A percentile compares a stretch with the other conserved stretches of the same genome.
Evolutionary conservation across 1,284 basidiomycete species (phyloP).

Genomic region (Cutaneotrichosporon sp.): DNA sequence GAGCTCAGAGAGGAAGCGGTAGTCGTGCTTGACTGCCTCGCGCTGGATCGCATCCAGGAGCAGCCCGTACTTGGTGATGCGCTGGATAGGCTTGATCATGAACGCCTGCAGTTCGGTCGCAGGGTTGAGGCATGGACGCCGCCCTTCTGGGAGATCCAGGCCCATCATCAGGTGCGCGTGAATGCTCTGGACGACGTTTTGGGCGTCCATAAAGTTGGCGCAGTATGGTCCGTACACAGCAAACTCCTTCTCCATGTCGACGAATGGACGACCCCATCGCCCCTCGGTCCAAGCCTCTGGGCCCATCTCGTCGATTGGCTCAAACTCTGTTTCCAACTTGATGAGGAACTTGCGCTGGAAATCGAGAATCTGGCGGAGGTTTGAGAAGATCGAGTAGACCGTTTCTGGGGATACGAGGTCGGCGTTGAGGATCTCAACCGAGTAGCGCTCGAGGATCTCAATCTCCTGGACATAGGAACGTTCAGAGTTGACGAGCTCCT

Average conservation of each 20-base stretch:
- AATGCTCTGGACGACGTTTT: constrained; percentile 79
- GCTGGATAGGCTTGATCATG: constrained; percentile 74
- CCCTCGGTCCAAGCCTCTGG: constrained; percentile 73
- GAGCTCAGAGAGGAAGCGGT: constrained; percentile 76
- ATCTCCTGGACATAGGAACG: constrained; percentile 97
- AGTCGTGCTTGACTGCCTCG: constrained; percentile 55
- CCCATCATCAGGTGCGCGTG: constrained; percentile 78
- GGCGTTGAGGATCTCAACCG: constrained; percentile 72
- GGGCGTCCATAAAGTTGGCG: constrained; percentile 87
- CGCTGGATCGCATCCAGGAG: constrained; percentile 57
- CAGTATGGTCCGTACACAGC: constrained; percentile 96
- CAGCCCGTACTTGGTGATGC: constrained; percentile 73
- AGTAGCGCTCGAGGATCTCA: constrained; percentile 90
- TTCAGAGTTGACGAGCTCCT: constrained; percentile 59
- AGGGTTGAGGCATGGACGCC: constrained; percentile 46
- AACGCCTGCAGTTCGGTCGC: constrained; percentile 75
- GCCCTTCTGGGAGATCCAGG: constrained; percentile 44
- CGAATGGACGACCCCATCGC: constrained; percentile 80
- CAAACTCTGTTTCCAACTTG: constrained; percentile 75
- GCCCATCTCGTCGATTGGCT: constrained; percentile 60
- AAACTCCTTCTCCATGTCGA: constrained; percentile 79
- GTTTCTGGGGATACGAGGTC: constrained; percentile 90
- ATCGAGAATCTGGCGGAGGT: constrained; percentile 91
- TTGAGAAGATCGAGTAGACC: constrained; percentile 92
- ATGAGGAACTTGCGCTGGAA: constrained; percentile 94